phyloP scores from a whole-genome alignment of 768 basidiomycete species.

The Mycena alexandri region DNA sequence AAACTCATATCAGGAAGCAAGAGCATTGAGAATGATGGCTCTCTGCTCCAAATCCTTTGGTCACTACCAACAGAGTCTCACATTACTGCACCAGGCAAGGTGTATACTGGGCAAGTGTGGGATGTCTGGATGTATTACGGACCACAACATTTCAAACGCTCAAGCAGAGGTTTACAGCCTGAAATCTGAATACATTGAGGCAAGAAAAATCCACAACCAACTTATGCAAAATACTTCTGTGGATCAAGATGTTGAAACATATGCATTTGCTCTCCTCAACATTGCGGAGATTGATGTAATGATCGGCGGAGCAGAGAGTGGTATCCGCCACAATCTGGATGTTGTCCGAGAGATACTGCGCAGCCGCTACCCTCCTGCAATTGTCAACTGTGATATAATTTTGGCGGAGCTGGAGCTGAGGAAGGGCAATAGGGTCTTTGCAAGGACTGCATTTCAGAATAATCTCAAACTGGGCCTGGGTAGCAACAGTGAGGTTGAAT shows the following conservation, averaged over 20 bases:
- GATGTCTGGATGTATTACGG: not conserved
- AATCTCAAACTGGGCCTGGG: not conserved
- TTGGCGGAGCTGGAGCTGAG: not conserved
- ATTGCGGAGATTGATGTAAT: not conserved
- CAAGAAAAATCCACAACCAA: not conserved
- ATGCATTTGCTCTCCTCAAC: not conserved
- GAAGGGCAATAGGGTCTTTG: not conserved
- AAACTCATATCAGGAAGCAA: not conserved
- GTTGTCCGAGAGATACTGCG: not conserved
- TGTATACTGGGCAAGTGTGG: not conserved
- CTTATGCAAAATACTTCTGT: not conserved
- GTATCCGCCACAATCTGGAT: not conserved
- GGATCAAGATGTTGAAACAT: not conserved
- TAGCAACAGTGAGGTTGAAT: not conserved
- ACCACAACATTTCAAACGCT: not conserved
- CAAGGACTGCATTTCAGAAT: not conserved
- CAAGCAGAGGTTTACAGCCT: not conserved
- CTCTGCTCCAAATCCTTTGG: not conserved
- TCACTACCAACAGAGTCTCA: not conserved
- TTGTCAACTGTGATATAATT: not conserved
- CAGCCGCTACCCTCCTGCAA: not conserved
- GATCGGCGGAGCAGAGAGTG: not conserved
- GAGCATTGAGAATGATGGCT: not conserved
- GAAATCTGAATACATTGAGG: not conserved
- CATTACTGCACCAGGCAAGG: not conserved